A percentile compares a stretch with the other conserved stretches of the same genome.
phyloP scores from a whole-genome alignment of 768 basidiomycete genomes.

The Mycena olivaceomarginata region DNA sequence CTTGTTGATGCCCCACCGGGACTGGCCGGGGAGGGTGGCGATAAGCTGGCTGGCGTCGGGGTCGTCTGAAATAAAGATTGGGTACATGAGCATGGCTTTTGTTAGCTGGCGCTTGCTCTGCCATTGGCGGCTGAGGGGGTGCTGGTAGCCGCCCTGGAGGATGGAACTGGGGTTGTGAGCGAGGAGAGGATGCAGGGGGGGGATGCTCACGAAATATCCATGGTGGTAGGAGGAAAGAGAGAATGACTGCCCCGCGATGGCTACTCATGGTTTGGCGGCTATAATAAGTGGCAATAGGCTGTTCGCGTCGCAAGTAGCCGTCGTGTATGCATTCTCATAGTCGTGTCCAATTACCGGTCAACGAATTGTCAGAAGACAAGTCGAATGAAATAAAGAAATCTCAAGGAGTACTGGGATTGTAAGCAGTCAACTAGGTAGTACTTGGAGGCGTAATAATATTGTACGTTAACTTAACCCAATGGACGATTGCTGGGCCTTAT shows the following conservation, averaged over 20 bases:
- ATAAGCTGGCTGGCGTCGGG: constrained; percentile 90
- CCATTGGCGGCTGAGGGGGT: constrained; percentile 92
- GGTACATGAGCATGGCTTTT: constrained; percentile 98
- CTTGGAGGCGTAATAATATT: too few relatives aligned
- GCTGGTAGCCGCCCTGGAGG: constrained; percentile 95
- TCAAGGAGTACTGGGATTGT: too few relatives aligned
- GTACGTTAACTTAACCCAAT: too few relatives aligned
- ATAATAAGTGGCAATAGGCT: background rate
- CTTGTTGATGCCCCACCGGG: constrained; percentile 96
- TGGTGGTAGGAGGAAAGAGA: constrained; percentile 42
- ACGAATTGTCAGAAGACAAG: too few relatives aligned
- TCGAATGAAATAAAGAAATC: too few relatives aligned
- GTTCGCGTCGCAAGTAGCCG: background rate
- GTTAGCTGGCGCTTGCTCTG: constrained; percentile 88
- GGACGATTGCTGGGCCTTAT: too few relatives aligned
- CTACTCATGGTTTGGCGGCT: background rate
- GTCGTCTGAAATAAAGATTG: constrained; percentile 98
- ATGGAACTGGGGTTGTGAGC: constrained; percentile 75
- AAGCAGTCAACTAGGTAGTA: too few relatives aligned
- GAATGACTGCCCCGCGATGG: background rate
- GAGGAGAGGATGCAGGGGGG: background rate
- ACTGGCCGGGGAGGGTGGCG: constrained; percentile 87
- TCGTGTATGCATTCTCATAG: too few relatives aligned
- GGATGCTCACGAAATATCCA: constrained; percentile 68
- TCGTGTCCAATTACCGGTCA: too few relatives aligned